phyloP scores from a whole-genome alignment of 345 rosid genomes.

The Sisymbrium altissimum region DNA sequence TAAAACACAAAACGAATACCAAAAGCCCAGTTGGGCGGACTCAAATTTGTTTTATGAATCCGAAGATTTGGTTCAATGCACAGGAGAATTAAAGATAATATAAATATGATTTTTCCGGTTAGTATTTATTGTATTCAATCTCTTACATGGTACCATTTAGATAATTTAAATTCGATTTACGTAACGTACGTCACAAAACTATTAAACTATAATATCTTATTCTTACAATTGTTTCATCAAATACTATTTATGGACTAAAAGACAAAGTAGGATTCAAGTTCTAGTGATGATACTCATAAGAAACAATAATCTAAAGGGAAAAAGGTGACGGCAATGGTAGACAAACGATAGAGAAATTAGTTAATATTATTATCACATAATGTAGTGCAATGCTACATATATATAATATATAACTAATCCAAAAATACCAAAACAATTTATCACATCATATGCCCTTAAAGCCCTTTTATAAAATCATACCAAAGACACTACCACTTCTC shows the following conservation, averaged over 20 bases:
- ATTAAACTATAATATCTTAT: not conserved
- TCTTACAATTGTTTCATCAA: not conserved
- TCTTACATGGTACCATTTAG: no score
- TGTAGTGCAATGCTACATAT: not conserved
- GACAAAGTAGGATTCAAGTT: constrained; percentile 1
- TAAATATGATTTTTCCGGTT: not conserved
- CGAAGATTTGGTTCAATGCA: not conserved
- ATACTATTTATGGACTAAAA: not conserved
- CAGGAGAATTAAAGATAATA: not conserved
- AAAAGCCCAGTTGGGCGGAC: not conserved
- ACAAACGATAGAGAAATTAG: not conserved
- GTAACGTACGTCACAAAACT: constrained; percentile 1
- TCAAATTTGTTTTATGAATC: not conserved
- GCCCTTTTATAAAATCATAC: constrained; percentile 25
- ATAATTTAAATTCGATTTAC: not conserved
- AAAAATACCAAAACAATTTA: not conserved
- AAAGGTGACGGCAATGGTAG: constrained; percentile 5
- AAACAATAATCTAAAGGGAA: not conserved
- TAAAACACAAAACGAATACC: not conserved
- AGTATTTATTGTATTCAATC: no score
- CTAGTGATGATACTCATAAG: not conserved
- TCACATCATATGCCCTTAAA: not conserved
- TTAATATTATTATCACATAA: not conserved
- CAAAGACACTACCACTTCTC: not conserved
- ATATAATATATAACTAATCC: not conserved